Percentiles rank a stretch among this genome's conserved stretches.
Evolutionary conservation across 768 basidiomycete species (phyloP).

Genomic region (Lepiota subincarnata): DNA sequence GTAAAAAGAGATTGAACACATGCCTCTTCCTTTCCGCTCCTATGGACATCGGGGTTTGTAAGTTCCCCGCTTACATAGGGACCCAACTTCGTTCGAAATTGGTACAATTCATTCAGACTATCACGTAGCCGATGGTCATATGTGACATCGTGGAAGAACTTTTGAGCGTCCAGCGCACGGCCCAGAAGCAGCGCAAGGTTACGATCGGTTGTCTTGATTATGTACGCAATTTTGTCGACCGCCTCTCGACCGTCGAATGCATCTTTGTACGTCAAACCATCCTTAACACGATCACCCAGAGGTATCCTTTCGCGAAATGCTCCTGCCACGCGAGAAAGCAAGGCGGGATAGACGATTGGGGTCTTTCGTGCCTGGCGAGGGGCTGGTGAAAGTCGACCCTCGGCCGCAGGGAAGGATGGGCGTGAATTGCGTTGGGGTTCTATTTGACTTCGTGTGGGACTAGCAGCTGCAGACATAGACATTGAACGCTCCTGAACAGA

Average conservation of each 20-base stretch:
- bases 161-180: conserved; percentile 93
- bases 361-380: conserved; percentile 46
- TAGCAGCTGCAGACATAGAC: conserved; percentile 67
- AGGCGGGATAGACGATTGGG: conserved; percentile 90
- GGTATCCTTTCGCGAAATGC: conserved; percentile 84
- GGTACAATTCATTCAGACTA: conserved; percentile 84
- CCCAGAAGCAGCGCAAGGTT: conserved; percentile 95
- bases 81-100: conserved; percentile 82
- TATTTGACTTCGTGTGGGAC: conserved; percentile 43
- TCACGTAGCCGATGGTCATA: conserved; percentile 96
- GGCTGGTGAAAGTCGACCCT: conserved; percentile 38
- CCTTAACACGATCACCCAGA: conserved; percentile 80
- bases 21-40: conserved; percentile 22
- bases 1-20: neutral
- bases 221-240: conserved; percentile 94
- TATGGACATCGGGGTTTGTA: conserved; percentile 20
- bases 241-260: conserved; percentile 97
- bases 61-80: conserved; percentile 83
- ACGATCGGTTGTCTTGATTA: conserved; percentile 97
- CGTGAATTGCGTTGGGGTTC: conserved; percentile 29
- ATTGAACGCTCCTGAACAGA: conserved; percentile 65
- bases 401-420: conserved; percentile 27
- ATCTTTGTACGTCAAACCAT: conserved; percentile 94
- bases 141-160: conserved; percentile 99
- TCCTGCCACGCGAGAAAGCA: conserved; percentile 91